Conservation (phyloP, 495 filamentous ascomycete genomes). For the Melanomma pulvis-pyrius region DNA sequence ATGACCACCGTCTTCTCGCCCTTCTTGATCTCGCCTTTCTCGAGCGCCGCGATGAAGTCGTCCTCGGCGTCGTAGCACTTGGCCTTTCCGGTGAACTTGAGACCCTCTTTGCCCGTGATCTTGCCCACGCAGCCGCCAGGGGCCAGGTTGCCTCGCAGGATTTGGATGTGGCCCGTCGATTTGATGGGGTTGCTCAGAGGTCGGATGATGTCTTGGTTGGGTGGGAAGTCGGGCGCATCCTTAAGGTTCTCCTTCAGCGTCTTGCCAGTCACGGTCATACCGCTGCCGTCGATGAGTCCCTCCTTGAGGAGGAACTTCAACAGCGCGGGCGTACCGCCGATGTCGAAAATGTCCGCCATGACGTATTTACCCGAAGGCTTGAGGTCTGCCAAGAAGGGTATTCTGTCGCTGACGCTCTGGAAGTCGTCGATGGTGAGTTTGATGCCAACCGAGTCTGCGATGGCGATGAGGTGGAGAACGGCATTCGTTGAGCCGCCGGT, state of each 20-base stretch:
- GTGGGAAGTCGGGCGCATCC: constrained; percentile 74
- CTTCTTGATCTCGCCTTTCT: constrained; percentile 80
- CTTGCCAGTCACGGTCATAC: constrained; percentile 93
- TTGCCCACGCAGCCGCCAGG: constrained; percentile 94
- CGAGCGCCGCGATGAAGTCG: constrained; percentile 50
- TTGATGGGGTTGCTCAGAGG: constrained; percentile 93
- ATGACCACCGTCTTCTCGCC: constrained; percentile 97
- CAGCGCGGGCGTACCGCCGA: constrained; percentile 88
- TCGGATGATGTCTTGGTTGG: constrained; percentile 87
- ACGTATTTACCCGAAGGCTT: constrained; percentile 98
- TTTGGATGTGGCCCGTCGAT: constrained; percentile 92
- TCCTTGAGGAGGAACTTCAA: constrained; percentile 91
- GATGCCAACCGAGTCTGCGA: constrained; percentile 90
- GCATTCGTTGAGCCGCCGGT: constrained; percentile 97
- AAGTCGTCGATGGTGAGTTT: constrained; percentile 97
- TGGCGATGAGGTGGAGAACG: constrained; percentile 94
- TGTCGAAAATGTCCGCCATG: constrained; percentile 85
- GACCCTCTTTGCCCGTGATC: constrained; percentile 97
- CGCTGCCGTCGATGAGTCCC: constrained; percentile 81
- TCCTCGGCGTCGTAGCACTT: constrained; percentile 74
- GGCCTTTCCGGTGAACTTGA: constrained; percentile 83
- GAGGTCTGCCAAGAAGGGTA: constrained; percentile 90
- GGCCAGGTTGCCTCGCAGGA: constrained; percentile 86
- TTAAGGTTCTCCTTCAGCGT: constrained; percentile 90
- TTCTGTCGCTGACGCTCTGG: constrained; percentile 89